Conservation (phyloP, 2,329 filamentous ascomycete species). For the Aureobasidium leucospermi region DNA sequence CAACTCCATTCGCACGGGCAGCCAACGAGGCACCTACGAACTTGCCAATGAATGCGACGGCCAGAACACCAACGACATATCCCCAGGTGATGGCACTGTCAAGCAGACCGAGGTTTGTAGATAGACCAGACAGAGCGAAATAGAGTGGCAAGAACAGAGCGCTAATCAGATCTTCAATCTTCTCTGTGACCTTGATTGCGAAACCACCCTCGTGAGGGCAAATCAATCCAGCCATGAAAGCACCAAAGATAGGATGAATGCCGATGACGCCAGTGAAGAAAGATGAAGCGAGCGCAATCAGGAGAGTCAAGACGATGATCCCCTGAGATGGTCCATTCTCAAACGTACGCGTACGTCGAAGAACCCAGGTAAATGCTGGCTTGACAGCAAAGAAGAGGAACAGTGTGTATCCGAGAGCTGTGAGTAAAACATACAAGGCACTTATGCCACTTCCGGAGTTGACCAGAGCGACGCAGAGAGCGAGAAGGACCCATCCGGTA, state of each 20-base stretch:
- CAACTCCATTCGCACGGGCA: slow-evolving; percentile 64
- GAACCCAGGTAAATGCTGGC: slow-evolving; percentile 65
- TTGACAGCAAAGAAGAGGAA: slow-evolving; percentile 67
- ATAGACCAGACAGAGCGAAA: slow-evolving; percentile 85
- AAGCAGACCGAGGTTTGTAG: slow-evolving; percentile 78
- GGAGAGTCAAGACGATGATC: slow-evolving; percentile 72
- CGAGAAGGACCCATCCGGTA: slow-evolving; percentile 83
- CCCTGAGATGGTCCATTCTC: slow-evolving; percentile 83
- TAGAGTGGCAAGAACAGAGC: slow-evolving; percentile 83
- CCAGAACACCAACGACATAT: slow-evolving; percentile 77
- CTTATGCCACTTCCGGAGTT: slow-evolving; percentile 78
- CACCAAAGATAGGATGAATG: slow-evolving; percentile 89
- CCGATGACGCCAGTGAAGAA: slow-evolving; percentile 91
- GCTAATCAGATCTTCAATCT: slow-evolving; percentile 84
- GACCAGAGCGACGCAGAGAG: slow-evolving; percentile 85
- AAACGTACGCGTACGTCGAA: slow-evolving; percentile 67
- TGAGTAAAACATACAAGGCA: slow-evolving; percentile 76
- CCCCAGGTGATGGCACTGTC: slow-evolving; percentile 78
- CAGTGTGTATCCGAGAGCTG: slow-evolving; percentile 65
- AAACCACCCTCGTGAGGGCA: slow-evolving; percentile 86
- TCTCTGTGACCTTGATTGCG: slow-evolving; percentile 84
- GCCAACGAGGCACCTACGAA: slow-evolving; percentile 75
- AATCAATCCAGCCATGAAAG: slow-evolving; percentile 81
- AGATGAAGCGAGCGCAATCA: slow-evolving; percentile 69
- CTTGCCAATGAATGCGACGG: slow-evolving; percentile 77